Conservation (phyloP, 2,329 filamentous ascomycete species). For the Ceratocystis papillata region DNA sequence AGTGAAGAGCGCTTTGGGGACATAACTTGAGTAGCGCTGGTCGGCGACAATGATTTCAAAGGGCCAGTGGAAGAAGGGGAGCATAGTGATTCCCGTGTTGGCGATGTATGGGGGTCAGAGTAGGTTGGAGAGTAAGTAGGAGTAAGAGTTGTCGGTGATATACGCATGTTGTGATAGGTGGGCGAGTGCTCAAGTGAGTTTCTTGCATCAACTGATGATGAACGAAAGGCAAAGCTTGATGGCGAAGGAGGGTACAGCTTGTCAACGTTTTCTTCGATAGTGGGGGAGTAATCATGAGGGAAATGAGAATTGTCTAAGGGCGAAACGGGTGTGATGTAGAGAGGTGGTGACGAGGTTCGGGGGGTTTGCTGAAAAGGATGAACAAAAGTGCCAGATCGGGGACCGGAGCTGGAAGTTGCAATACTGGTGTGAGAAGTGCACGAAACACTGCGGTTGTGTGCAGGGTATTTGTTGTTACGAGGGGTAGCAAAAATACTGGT, state of each 20-base stretch:
- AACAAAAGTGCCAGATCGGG: conserved; percentile 40
- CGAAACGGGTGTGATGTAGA: conserved; percentile 30
- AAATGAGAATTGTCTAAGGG: conserved; percentile 28
- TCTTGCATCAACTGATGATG: conserved; percentile 18
- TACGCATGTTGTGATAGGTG: conserved; percentile 28
- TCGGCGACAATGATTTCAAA: conserved; percentile 32
- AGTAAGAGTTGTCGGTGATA: conserved; percentile 34
- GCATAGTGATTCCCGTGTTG: conserved; percentile 26
- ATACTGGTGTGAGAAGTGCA: conserved; percentile 46
- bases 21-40: conserved; percentile 33
- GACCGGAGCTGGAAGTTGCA: conserved; percentile 30
- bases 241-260: conserved; percentile 28
- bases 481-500: conserved; percentile 22
- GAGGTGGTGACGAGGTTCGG: conserved; percentile 44
- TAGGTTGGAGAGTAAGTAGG: conserved; percentile 34
- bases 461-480: conserved; percentile 35
- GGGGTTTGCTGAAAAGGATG: conserved; percentile 57
- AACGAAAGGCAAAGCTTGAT: conserved; percentile 15
- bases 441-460: conserved; percentile 49
- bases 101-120: conserved; percentile 37
- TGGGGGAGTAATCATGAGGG: conserved; percentile 44
- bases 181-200: conserved; percentile 24
- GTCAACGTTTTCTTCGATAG: conserved; percentile 45
- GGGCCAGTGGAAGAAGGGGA: conserved; percentile 25
- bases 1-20: conserved; percentile 50